phyloP scores from a whole-genome alignment of 208 protist genomes.

The Wallacemonas sp. region DNA sequence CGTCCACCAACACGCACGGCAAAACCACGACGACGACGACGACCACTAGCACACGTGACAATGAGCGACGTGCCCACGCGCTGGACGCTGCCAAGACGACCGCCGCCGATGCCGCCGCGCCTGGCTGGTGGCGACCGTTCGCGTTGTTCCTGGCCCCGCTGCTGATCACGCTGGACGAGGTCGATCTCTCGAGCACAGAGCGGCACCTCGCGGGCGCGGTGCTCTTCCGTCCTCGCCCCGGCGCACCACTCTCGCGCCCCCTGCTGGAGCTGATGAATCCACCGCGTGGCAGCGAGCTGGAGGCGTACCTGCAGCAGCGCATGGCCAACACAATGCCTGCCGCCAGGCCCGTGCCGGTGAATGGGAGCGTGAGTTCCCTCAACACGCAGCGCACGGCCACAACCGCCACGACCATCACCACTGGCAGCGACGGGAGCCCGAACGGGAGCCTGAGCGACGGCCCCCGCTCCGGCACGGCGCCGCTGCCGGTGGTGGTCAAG shows the following conservation, averaged over 20 bases:
- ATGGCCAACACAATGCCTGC: not conserved
- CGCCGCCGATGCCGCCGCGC: not conserved
- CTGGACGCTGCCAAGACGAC: not conserved
- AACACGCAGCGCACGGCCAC: not conserved
- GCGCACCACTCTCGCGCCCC: conserved; percentile 39
- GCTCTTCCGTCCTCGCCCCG: conserved; percentile 63
- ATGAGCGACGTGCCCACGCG: not conserved
- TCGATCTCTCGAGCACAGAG: conserved; percentile 46
- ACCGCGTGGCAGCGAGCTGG: conserved; percentile 50
- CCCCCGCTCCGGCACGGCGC: not conserved
- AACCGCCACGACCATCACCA: conserved; percentile 21
- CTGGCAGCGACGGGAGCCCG: not conserved
- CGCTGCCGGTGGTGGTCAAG: conserved; percentile 38
- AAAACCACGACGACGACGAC: not conserved
- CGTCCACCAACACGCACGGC: not conserved
- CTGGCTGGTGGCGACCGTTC: conserved; percentile 62
- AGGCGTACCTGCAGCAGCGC: conserved; percentile 52
- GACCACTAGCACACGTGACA: not conserved
- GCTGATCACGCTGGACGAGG: conserved; percentile 51
- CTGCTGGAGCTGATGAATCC: conserved; percentile 67
- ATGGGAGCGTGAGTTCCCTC: too few species aligned
- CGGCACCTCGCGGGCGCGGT: conserved; percentile 30
- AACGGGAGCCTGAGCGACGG: conserved; percentile 2
- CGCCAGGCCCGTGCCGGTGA: too few species aligned
- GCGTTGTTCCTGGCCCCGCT: conserved; percentile 71